Conservation (phyloP, 2,329 filamentous ascomycete genomes). For the Cladophialophora immunda region DNA sequence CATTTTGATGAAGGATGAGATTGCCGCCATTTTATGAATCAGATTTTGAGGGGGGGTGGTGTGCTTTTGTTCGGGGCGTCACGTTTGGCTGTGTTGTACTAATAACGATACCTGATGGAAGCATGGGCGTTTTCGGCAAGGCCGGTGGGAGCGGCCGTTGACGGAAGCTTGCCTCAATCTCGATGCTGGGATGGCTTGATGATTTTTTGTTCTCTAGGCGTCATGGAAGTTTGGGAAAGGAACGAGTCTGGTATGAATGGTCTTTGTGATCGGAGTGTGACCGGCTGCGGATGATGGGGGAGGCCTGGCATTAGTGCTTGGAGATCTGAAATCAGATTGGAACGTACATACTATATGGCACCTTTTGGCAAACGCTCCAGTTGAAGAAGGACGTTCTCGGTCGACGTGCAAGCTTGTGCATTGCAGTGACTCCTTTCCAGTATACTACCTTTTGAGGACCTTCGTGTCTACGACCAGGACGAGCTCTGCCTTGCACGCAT, state of each 20-base stretch:
- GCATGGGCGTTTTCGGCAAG: conserved; percentile 30
- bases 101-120: conserved; percentile 38
- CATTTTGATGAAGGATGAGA: background rate
- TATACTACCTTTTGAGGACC: too few species aligned
- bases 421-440: too few species aligned
- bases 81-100: conserved; percentile 27
- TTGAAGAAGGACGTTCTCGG: background rate
- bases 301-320: background rate
- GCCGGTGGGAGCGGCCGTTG: conserved; percentile 20
- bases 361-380: background rate
- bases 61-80: background rate
- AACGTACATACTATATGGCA: background rate
- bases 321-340: background rate
- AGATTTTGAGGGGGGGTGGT: conserved; percentile 10
- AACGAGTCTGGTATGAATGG: background rate
- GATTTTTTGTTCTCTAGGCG: background rate
- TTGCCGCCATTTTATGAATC: background rate
- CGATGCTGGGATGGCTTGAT: background rate
- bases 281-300: background rate
- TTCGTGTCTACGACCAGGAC: too few species aligned
- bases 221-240: background rate
- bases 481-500: too few species aligned
- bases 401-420: too few species aligned
- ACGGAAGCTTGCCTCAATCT: conserved; percentile 17
- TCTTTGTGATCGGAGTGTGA: background rate